Evolutionary conservation across 805 yeast species (phyloP), one percentile per base, ranked within the genome.

Genomic region (Metschnikowia similis): DNA sequence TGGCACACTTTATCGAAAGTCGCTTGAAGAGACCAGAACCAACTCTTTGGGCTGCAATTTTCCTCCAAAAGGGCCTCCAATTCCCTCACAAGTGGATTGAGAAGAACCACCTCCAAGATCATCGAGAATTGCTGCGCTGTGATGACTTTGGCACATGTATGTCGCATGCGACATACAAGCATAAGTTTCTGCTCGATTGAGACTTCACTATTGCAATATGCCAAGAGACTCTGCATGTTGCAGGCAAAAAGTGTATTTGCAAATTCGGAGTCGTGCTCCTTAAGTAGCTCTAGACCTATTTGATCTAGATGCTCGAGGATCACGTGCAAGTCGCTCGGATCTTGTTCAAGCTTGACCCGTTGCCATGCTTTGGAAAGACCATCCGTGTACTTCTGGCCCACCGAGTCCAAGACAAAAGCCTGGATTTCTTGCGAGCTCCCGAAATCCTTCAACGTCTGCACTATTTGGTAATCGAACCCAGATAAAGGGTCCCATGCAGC

Each of bases 81-180:
- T 16, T 31, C 17, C 14, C n/a, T 10, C 16, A 53, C 50, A 35
- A 51, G 28, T 10, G 75, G 71, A 49, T 77, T 75, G 55, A 77
- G 72, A 16, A 75, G 56, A 21, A 57, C 64, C 35, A 63, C 54
- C 40, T 64, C 69, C 29, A 78, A 34, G 2, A 77, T 38, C 1
- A 53, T 14, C 27, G 56, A 57, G 36, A 44, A 48, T 31, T 52
- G 59, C 8, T 10, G 21, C 5, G 14, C n/a, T 3, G 53, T 30
- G 5, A 56, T 17, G 3, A 48, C 29, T 9, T 41, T 39, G 26
- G 34, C 31, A 14, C 45, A n/a, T 27, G 27, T 26, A 27, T 32
- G 38, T 8, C 39, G 38, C 34, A 43, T 30, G 14, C 46, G 32
- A 26, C 38, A 35, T 13, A 43, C 34, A n/a, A 43, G 26, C 31